Evolutionary conservation across 306 rosid species (phyloP), one percentile per base, ranked within the genome.

Genomic region (Quercus agrifolia): DNA sequence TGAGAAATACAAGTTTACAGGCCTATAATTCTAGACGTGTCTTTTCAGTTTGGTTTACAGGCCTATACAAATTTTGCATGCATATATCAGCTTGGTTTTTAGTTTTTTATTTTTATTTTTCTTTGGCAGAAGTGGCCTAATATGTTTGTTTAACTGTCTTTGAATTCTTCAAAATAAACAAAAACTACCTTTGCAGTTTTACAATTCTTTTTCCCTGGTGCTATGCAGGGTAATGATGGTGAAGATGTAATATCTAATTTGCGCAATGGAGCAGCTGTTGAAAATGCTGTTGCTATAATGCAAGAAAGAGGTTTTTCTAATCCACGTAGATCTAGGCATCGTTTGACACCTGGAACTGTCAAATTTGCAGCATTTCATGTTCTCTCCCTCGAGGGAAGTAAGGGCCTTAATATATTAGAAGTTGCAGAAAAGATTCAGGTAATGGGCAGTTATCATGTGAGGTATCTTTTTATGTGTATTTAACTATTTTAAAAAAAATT

Each of bases 361-460:
- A 92, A 92, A 72, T 92, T 86, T 85, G 97, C 97, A 63, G 97
- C 93, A 77, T 92, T 90, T 88, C 93, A 92, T 79, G 97, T 92
- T 70, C 95, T 92, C 25, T 87, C 97, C 57, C 83, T 92, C 18
- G 97, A 92, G 86, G 97, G 93, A 84, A 88, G 86, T 77, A 80
- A 77, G 63, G 97, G 97, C 74, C 91, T 92, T 69, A 86, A 75
- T 75, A 86, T 92, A 86, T 76, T 88, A 78, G 97, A 92, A 83
- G 88, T 89, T 78, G 97, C 93, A 80, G 93, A 89, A 28, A 89
- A 87, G 83, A 90, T 92, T 86, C 97, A 92, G 97, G 97, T 90
- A 78, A 35, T 56, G 64, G 61, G 71, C 33, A 35, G 31, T 73
- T 52, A 61, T 55, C 51, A 51, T 67, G 66, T 75, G 41, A 33